Percentiles rank a stretch among this genome's conserved stretches.
These are phyloP conservation scores for Globisporangium spiculum DNA, from an alignment of 352 stramenopile species.

Conservation along the genomic window DNA sequence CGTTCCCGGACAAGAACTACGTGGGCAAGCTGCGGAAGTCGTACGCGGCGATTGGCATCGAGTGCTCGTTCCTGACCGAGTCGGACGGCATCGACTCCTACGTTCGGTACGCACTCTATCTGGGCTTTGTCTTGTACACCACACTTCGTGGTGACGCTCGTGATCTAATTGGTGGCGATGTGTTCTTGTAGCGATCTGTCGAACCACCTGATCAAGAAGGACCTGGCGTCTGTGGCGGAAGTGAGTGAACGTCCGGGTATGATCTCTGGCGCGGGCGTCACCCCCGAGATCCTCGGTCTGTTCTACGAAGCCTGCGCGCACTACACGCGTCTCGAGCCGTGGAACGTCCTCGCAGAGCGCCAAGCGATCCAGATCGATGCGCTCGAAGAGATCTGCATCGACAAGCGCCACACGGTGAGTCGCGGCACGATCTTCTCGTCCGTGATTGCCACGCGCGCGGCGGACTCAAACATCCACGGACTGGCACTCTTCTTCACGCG, in stretches of 20 bases:
- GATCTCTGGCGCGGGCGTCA: slow-evolving; percentile 52
- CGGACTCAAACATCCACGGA: slow-evolving; percentile 60
- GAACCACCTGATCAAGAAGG: slow-evolving; percentile 78
- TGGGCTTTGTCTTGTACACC: not conserved
- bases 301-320: slow-evolving; percentile 68
- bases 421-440: slow-evolving; percentile 71
- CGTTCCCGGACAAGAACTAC: slow-evolving; percentile 76
- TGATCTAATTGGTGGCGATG: slow-evolving; percentile 6
- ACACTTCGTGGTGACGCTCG: not conserved
- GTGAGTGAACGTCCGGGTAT: slow-evolving; percentile 71
- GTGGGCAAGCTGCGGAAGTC: slow-evolving; percentile 77
- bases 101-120: slow-evolving; percentile 52
- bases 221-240: slow-evolving; percentile 71
- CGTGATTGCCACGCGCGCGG: slow-evolving; percentile 59
- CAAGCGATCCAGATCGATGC: slow-evolving; percentile 81
- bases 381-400: slow-evolving; percentile 57
- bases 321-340: slow-evolving; percentile 68
- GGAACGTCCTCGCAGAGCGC: slow-evolving; percentile 62
- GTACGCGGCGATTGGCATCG: slow-evolving; percentile 69
- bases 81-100: slow-evolving; percentile 84
- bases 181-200: slow-evolving; percentile 54
- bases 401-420: slow-evolving; percentile 54
- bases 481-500: slow-evolving; percentile 81
- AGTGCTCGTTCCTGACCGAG: slow-evolving; percentile 84
- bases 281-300: slow-evolving; percentile 43